Evolutionary conservation across 805 yeast genomes (phyloP), one percentile per base, ranked within the genome.

Genomic region (Ogataea trehalophila): DNA sequence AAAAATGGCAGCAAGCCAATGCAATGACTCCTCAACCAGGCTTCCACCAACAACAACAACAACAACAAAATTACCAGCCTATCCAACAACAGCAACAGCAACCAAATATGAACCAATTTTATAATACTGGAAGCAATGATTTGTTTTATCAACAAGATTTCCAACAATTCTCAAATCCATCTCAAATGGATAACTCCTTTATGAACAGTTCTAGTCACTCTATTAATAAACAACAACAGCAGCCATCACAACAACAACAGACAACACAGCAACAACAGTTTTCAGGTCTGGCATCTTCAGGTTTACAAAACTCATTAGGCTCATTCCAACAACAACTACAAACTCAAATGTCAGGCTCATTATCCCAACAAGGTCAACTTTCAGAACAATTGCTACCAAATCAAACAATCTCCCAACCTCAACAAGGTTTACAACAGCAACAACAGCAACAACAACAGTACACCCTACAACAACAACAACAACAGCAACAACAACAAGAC

Each of bases 401-500:
- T 26, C 31, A 26, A 26, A 9, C 31, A 26, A 26, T 9, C 31
- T 36, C n/a, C 20, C 42, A 22, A 8, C 37, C 16, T 6, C 29
- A 34, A 16, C 34, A 33, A 17, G 43, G 41, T n/a, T 43, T 40
- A 20, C 44, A 42, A 8, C 41, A 40, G 20, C 43, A 43, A 16
- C 46, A 38, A 22, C 46, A 39, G 26, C 49, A 39, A 15, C 42
- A 38, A 33, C 33, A 36, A 33, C 44, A 40, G 39, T 39, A 17
- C 9, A 37, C 3, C 7, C 23, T 16, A 15, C 37, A 16, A 39
- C 41, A 18, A 15, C 42, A 38, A 15, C 40, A 39, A 15, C 42
- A 38, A 14, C 46, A 41, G 22, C 44, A 43, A 9, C 42, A 47
- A 16, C 46, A 36, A 15, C 44, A 42, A n/a, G 43, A 37, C n/a